Evolutionary conservation across 352 stramenopile genomes (phyloP).

Genomic region (Phytophthora fragariae): DNA sequence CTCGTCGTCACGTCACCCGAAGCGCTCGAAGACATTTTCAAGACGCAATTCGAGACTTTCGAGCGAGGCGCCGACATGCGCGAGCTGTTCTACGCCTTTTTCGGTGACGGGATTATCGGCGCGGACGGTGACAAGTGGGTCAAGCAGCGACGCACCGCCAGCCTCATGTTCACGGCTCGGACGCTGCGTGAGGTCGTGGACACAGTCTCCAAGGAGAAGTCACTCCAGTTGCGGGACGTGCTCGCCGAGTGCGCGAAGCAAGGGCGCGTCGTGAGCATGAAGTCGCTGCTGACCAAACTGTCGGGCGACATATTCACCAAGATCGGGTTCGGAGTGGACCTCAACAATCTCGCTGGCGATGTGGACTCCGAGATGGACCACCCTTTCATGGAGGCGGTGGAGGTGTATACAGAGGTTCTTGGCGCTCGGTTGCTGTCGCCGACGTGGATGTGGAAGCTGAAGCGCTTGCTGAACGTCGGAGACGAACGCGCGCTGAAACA

Average conservation of each 20-base stretch:
- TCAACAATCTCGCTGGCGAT: slow-evolving; percentile 49
- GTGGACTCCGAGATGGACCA: slow-evolving; percentile 25
- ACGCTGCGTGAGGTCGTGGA: slow-evolving; percentile 42
- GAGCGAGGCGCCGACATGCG: slow-evolving; percentile 28
- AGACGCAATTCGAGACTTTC: slow-evolving; percentile 62
- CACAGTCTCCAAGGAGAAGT: slow-evolving; percentile 37
- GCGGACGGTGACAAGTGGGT: slow-evolving; percentile 53
- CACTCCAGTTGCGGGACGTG: slow-evolving; percentile 32
- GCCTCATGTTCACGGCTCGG: slow-evolving; percentile 70
- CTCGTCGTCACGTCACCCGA: slow-evolving; percentile 51
- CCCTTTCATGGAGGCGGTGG: slow-evolving; percentile 14
- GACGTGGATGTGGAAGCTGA: slow-evolving; percentile 56
- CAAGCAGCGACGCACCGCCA: slow-evolving; percentile 65
- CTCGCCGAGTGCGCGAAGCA: slow-evolving; percentile 22
- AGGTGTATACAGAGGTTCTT: neutral
- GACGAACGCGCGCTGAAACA: slow-evolving; percentile 38
- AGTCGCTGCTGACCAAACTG: slow-evolving; percentile 53
- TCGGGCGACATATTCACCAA: slow-evolving; percentile 76
- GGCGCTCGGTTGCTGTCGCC: slow-evolving; percentile 48
- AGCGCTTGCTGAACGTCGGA: slow-evolving; percentile 41
- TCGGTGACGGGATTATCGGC: slow-evolving; percentile 62
- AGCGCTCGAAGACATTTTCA: slow-evolving; percentile 38
- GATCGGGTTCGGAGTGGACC: slow-evolving; percentile 76
- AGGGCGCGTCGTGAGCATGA: slow-evolving; percentile 33
- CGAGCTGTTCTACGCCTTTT: slow-evolving; percentile 40